Conservation (phyloP, 208 protist genomes). For the Vickermania ingenoplastis region DNA sequence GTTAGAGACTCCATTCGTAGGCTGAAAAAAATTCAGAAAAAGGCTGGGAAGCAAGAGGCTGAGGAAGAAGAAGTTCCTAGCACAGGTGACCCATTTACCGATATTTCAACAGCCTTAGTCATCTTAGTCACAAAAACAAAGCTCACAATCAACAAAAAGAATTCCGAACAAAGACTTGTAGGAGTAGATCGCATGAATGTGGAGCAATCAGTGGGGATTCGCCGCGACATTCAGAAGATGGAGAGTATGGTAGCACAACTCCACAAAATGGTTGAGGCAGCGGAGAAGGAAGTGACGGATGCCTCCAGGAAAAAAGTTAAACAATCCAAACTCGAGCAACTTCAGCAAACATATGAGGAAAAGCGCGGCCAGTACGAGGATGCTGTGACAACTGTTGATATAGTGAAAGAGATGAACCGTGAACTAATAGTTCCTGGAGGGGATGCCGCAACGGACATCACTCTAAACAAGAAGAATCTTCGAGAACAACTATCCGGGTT, state of each 20-base stretch:
- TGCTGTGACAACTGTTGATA: background rate
- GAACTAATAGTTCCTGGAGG: background rate
- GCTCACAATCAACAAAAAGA: background rate
- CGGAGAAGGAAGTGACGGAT: background rate
- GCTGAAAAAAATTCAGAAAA: slow-evolving; percentile 1
- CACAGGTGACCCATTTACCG: slow-evolving; percentile 1
- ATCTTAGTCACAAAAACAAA: slow-evolving; percentile 3
- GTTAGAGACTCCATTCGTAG: background rate
- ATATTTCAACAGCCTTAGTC: background rate
- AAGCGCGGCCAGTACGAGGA: slow-evolving; percentile 2
- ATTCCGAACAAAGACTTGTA: background rate
- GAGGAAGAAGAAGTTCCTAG: background rate
- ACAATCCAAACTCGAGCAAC: background rate
- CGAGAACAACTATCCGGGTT: background rate
- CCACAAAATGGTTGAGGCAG: background rate
- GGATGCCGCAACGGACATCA: background rate
- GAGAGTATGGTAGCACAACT: background rate
- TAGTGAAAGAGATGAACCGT: slow-evolving; percentile 3
- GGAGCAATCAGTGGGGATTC: background rate
- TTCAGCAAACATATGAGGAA: background rate
- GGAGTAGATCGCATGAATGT: background rate
- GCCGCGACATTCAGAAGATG: slow-evolving; percentile 3
- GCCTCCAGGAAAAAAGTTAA: background rate
- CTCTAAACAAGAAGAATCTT: background rate
- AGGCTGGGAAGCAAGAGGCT: background rate